Base-by-base conservation (phyloP, 2,329 filamentous ascomycete genomes). In the Calonectria ilicicola region DNA sequence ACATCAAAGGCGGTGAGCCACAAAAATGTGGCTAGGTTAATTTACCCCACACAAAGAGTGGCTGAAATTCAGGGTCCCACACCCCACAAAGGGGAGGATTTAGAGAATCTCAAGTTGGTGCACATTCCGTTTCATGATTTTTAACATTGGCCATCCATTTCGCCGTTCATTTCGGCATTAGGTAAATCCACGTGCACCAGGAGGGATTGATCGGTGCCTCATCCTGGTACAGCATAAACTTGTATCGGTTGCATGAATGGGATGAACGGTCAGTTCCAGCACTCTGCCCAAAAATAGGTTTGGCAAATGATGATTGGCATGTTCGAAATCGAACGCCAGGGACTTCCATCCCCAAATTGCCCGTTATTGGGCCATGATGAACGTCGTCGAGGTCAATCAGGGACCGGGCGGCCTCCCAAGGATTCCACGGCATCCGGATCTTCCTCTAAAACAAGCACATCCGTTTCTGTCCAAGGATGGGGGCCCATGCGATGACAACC, bases 61-160 rank as follows among this genome's bases (percentile, higher is more conserved):
- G 77, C 77, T 76, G 40, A 63, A 70, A 68, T 72, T 38, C 75
- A 79, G 78, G 78, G 78, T 79, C 73, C 67, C 67, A 74, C 62
- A 72, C 75, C 72, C 75, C 77, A 76, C 67, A 76, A 66, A 75
- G 74, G 77, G 77, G 75, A 68, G 73, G 67, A 72, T 74, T 69
- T 68, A 73, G 73, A 75, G 77, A 70, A 68, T 75, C 60, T 71
- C 65, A 72, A 29, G 72, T 75, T 75, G 72, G 76, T 68, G 76
- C 73, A 40, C 65, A 47, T 35, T 26, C n/a, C 51, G 67, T 72
- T 70, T 67, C 69, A 67, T 40, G 58, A 65, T 65, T 38, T 56
- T 29, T 17, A 53, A 35, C 56, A 53, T 56, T 51, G 58, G n/a
- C 58, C 49, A 21, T 67, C 40, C 46, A 49, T 40, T 60, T 67